Base-by-base conservation (phyloP, 2,329 filamentous ascomycete genomes). In the Knufia petricola region DNA sequence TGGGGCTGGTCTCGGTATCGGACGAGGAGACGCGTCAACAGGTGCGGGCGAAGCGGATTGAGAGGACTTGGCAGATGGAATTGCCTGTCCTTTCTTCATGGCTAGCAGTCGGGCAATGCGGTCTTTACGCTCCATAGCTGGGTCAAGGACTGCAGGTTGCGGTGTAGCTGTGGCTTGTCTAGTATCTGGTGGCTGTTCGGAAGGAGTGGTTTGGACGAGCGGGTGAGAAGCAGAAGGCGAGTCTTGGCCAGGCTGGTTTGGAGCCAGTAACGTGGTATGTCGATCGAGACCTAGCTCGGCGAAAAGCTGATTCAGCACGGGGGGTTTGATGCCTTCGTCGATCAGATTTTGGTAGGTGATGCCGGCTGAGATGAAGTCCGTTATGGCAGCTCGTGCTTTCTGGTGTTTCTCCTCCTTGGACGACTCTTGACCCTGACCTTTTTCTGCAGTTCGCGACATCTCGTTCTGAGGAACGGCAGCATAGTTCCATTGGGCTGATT, bases 71-170 rank as follows among this genome's bases (percentile, higher is more conserved):
- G 43, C 23, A 17, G 37, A 30, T 31, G 41, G 24, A 2, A 21
- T 26, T 21, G 21, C n/a, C n/a, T 42, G 42, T 17, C 78, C 77
- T 45, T 75, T 76, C 62, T 85, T 88, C 1, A 78, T 80, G n/a
- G 85, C 85, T 48, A 88, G 72, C 48, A 88, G 74, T 42, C 82
- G 79, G 3, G 85, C 84, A 51, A 90, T 86, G 36, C 85, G 79
- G 55, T 87, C 84, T 57, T 85, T 86, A 19, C 85, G 76, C 59
- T 85, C 80, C 54, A 84, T 72, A 6, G 76, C 71, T 53, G 69
- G 73, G 39, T 54, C 59, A 7, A 59, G 39, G 24, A 36, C 15
- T 4, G 23, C 12, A 31, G 26, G 30, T 10, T 30, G 32, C 10
- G 38, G 19, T 15, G 24, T 46, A 19, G 12, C 15, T 9, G 44